Evolutionary conservation across 176 grass and related monocot species (phyloP).

Genomic region (Musa troglodytarum): DNA sequence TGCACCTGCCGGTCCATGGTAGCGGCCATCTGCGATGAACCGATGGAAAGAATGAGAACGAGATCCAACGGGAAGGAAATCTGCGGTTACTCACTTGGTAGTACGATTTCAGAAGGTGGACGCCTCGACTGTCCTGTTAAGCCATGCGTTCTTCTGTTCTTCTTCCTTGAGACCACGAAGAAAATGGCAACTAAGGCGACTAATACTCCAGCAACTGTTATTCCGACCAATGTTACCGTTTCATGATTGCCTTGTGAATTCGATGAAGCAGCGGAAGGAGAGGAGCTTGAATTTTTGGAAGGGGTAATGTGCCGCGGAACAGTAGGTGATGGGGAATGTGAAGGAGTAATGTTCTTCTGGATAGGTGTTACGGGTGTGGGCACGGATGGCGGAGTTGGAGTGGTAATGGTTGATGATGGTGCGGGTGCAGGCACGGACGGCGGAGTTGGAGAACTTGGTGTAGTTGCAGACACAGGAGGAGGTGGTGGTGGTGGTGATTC

Average conservation of each 20-base stretch:
- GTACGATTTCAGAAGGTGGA: not conserved
- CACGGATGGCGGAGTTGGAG: not conserved
- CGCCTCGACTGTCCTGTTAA: not conserved
- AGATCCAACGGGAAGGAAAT: not conserved
- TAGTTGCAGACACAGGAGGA: not conserved
- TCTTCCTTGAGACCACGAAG: conserved; percentile 10
- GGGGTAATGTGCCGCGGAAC: not conserved
- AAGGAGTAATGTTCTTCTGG: not conserved
- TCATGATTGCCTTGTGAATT: not conserved
- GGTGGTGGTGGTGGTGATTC: not conserved
- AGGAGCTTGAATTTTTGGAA: not conserved
- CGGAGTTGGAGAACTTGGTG: conserved; percentile 1
- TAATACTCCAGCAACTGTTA: conserved; percentile 33
- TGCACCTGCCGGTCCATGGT: not conserved
- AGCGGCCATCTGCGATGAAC: not conserved
- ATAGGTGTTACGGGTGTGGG: not conserved
- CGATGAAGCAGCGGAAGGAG: not conserved
- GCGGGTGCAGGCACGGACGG: not conserved
- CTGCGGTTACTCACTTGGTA: not conserved
- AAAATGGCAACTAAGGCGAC: conserved; percentile 27
- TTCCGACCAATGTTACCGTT: conserved; percentile 24
- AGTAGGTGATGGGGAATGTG: not conserved
- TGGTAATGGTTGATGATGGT: not conserved
- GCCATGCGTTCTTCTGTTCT: conserved; percentile 13
- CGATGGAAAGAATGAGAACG: not conserved